Evolutionary conservation across 1,139 yeast species (phyloP).

Genomic region (Scheffersomyces lignicola): DNA sequence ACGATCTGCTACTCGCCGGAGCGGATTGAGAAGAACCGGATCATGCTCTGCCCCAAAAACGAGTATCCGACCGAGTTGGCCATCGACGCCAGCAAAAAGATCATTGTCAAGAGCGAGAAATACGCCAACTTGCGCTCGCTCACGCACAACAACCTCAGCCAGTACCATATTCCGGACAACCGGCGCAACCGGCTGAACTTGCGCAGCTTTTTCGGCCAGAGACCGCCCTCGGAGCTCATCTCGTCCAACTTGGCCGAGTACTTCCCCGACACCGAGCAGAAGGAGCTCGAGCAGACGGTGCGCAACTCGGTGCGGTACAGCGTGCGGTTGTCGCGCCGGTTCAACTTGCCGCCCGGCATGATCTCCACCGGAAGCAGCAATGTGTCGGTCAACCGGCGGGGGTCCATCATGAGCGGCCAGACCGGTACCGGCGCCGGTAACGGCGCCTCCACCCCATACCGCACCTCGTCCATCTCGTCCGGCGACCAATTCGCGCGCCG

Average conservation of each 20-base stretch:
- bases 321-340: conserved; percentile 53
- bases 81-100: conserved; percentile 58
- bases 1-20: conserved; percentile 79
- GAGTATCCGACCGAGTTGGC: conserved; percentile 66
- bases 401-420: conserved; percentile 23
- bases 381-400: conserved; percentile 22
- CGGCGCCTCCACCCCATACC: conserved; percentile 19
- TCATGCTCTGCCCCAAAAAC: conserved; percentile 65
- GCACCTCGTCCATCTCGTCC: conserved; percentile 23
- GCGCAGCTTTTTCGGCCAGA: conserved; percentile 74
- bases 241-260: conserved; percentile 88
- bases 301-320: conserved; percentile 81
- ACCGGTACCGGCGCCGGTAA: conserved; percentile 15
- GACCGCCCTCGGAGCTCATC: conserved; percentile 92
- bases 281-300: conserved; percentile 75
- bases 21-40: conserved; percentile 67
- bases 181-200: conserved; percentile 24
- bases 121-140: conserved; percentile 13
- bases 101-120: conserved; percentile 37
- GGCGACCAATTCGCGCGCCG: conserved; percentile 16
- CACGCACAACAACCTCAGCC: conserved; percentile 16
- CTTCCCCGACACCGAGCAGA: conserved; percentile 81
- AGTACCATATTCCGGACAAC: conserved; percentile 26
- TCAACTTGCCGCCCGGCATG: conserved; percentile 27
- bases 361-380: conserved; percentile 22